A percentile compares a stretch with the other conserved stretches of the same genome.
These are phyloP conservation scores for Mentha longifolia DNA, from an alignment of 257 asterid species.

Conservation along the genomic window DNA sequence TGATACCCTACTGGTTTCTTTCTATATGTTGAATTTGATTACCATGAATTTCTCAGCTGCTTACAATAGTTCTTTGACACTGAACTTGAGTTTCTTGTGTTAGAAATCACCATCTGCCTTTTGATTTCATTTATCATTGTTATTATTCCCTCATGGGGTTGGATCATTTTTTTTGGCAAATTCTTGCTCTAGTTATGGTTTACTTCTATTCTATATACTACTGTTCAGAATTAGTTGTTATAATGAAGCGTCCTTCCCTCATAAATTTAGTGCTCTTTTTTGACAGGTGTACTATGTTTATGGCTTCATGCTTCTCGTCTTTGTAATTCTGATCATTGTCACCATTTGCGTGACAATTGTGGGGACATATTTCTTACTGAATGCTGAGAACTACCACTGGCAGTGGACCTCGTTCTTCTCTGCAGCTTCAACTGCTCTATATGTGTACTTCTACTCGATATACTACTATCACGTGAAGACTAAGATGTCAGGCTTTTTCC, in stretches of 20 bases:
- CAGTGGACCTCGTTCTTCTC: constrained; percentile 87
- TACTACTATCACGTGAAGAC: constrained; percentile 78
- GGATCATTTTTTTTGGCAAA: neutral
- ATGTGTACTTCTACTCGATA: constrained; percentile 70
- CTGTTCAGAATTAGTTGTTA: neutral
- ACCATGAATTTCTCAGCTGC: neutral
- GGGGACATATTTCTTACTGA: constrained; percentile 85
- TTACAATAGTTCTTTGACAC: neutral
- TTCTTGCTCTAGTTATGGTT: neutral
- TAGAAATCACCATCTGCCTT: constrained; percentile 1
- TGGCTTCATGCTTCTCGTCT: constrained; percentile 85
- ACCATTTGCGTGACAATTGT: constrained; percentile 90
- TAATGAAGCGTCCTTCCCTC: neutral
- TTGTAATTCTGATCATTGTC: constrained; percentile 76
- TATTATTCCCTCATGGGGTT: neutral
- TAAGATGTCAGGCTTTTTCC: constrained; percentile 87
- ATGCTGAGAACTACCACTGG: constrained; percentile 90
- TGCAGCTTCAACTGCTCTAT: constrained; percentile 82
- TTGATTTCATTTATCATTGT: constrained; percentile 2
- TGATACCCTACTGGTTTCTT: neutral
- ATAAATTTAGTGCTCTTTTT: constrained; percentile 46
- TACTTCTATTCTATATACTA: too few species aligned
- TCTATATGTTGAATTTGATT: constrained; percentile 5
- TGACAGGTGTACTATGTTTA: constrained; percentile 81
- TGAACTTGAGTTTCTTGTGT: neutral